Evolutionary conservation across 352 stramenopile genomes (phyloP).

Genomic region (Globisporangium mamillatum): DNA sequence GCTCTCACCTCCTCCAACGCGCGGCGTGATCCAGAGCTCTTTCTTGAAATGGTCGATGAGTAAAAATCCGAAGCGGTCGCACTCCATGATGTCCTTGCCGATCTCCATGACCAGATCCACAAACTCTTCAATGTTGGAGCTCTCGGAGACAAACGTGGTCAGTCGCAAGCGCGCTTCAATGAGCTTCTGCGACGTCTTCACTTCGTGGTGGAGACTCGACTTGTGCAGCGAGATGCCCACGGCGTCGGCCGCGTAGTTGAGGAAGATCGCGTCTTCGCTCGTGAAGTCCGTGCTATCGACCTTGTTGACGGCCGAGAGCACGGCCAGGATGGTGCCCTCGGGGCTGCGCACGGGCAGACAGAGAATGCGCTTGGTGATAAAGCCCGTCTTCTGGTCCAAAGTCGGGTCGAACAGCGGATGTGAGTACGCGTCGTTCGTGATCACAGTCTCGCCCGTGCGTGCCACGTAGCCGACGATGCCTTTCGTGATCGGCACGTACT

Average conservation of each 20-base stretch:
- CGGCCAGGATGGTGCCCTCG: constrained; percentile 53
- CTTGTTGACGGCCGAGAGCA: constrained; percentile 72
- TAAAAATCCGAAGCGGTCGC: constrained; percentile 63
- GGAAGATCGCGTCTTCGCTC: constrained; percentile 61
- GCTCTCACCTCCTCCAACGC: constrained; percentile 37
- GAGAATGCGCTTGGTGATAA: constrained; percentile 57
- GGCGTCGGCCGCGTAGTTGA: constrained; percentile 70
- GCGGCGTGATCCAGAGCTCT: constrained; percentile 72
- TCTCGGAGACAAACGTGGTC: constrained; percentile 59
- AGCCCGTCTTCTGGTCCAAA: constrained; percentile 62
- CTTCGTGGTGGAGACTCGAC: constrained; percentile 57
- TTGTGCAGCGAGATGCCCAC: constrained; percentile 73
- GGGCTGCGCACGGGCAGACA: constrained; percentile 60
- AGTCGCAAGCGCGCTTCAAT: constrained; percentile 62
- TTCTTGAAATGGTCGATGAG: constrained; percentile 79
- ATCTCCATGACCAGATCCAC: constrained; percentile 69
- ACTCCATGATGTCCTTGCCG: constrained; percentile 76
- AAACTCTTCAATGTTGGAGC: constrained; percentile 59
- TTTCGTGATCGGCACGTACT: constrained; percentile 71
- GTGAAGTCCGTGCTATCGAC: constrained; percentile 69
- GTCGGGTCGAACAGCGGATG: constrained; percentile 66
- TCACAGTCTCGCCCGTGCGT: constrained; percentile 58
- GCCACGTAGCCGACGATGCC: constrained; percentile 66
- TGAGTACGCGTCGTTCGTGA: constrained; percentile 65
- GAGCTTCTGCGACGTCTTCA: constrained; percentile 71